These are phyloP conservation scores for Clarireedia sp. DNA, from an alignment of 2,329 filamentous ascomycete genomes.

Conservation along the genomic window DNA sequence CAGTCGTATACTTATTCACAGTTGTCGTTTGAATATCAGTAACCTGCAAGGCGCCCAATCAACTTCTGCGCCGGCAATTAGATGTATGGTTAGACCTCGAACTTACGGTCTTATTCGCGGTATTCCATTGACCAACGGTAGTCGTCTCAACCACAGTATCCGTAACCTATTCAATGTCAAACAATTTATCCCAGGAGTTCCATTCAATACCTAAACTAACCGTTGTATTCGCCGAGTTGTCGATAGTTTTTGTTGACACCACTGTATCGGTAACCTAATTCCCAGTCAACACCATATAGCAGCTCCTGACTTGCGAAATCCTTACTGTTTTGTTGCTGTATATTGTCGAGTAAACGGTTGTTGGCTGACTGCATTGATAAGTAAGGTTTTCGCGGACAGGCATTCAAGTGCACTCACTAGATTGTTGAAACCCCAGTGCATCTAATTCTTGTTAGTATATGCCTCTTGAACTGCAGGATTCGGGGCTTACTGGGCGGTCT, in stretches of 20 bases:
- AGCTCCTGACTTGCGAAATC: neutral
- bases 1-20: neutral
- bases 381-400: neutral
- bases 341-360: neutral
- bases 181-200: neutral
- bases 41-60: too few species aligned
- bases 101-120: constrained; percentile 1
- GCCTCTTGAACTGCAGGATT: neutral
- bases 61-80: neutral
- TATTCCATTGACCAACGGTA: neutral
- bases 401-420: neutral
- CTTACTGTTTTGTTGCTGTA: neutral
- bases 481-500: neutral
- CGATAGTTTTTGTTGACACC: neutral
- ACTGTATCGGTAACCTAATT: neutral
- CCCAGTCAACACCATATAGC: neutral
- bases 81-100: too few species aligned
- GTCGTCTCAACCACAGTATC: neutral
- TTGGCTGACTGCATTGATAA: neutral
- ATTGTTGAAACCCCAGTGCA: neutral
- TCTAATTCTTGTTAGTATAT: neutral
- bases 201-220: neutral
- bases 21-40: neutral
- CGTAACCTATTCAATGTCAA: neutral
- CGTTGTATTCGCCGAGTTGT: neutral